Conservation (phyloP, 2,329 filamentous ascomycete genomes). For the Graphilbum ipis-grandicollis region DNA sequence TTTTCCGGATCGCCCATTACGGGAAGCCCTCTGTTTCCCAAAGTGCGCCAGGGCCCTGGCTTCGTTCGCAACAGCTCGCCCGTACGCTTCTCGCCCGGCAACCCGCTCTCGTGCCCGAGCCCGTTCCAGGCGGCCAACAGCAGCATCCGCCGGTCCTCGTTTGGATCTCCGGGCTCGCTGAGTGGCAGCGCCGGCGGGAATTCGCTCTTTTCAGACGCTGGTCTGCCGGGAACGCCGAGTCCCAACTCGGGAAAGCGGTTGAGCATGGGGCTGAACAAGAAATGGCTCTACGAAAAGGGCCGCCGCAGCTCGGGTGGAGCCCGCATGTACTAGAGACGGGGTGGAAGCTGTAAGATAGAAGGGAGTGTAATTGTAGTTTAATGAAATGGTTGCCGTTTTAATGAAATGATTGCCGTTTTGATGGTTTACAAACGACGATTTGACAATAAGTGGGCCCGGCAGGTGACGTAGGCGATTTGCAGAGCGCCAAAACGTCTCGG, state of each 20-base stretch:
- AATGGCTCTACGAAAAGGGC: slow-evolving; percentile 86
- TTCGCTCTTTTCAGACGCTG: slow-evolving; percentile 29
- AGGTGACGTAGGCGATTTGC: too few species aligned
- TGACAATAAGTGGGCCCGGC: too few species aligned
- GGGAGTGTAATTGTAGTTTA: not conserved
- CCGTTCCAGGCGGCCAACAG: slow-evolving; percentile 19
- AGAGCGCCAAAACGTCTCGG: too few species aligned
- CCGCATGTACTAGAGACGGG: slow-evolving; percentile 6
- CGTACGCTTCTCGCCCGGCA: slow-evolving; percentile 4
- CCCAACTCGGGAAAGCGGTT: slow-evolving; percentile 49
- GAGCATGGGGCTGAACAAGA: slow-evolving; percentile 69
- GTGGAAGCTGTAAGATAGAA: not conserved
- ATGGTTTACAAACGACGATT: too few species aligned
- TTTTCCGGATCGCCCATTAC: slow-evolving; percentile 28
- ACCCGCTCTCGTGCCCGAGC: slow-evolving; percentile 1
- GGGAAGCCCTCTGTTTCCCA: slow-evolving; percentile 46
- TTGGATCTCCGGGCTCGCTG: slow-evolving; percentile 37
- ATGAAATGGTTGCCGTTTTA: too few species aligned
- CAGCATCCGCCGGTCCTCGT: slow-evolving; percentile 40
- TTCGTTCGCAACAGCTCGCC: too few species aligned
- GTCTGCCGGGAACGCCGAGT: slow-evolving; percentile 45
- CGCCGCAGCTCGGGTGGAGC: slow-evolving; percentile 31
- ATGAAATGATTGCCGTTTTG: too few species aligned
- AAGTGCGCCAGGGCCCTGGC: slow-evolving; percentile 21
- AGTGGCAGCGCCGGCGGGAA: slow-evolving; percentile 8